A percentile compares a stretch with the other conserved stretches of the same genome.
Evolutionary conservation across 1,284 basidiomycete species (phyloP).

Genomic region (Rhizoctonia solani): DNA sequence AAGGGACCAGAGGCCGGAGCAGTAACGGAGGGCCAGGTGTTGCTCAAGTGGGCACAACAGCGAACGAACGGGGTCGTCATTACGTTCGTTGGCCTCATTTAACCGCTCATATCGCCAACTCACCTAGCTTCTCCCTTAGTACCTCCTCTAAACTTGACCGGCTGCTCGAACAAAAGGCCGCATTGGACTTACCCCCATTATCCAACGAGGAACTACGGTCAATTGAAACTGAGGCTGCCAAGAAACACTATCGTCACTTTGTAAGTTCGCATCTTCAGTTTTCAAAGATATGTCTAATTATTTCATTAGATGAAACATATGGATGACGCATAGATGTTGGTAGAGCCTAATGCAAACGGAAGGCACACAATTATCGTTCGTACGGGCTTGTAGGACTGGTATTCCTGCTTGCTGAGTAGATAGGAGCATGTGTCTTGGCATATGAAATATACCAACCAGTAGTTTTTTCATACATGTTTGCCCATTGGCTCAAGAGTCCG

Average conservation of each 20-base stretch:
- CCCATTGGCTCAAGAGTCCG: neutral
- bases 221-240: conserved; percentile 16
- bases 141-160: conserved; percentile 36
- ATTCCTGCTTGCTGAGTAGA: neutral
- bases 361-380: no score
- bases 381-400: neutral
- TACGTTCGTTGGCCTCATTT: conserved; percentile 18
- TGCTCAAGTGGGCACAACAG: conserved; percentile 58
- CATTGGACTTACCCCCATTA: conserved; percentile 24
- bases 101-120: neutral
- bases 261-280: neutral
- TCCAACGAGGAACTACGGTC: conserved; percentile 28
- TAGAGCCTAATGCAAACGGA: no score
- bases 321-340: conserved; percentile 20
- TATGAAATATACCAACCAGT: conserved; percentile 5
- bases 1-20: conserved; percentile 43
- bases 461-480: no score
- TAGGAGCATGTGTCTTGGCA: neutral
- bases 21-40: conserved; percentile 59
- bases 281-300: neutral
- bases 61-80: conserved; percentile 28
- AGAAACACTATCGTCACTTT: conserved; percentile 29
- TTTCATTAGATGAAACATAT: conserved; percentile 34
- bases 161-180: conserved; percentile 24
- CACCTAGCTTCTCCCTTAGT: neutral